These are phyloP conservation scores for Tolypocladium inflatum DNA, from an alignment of 2,329 filamentous ascomycete species.

Conservation along the genomic window DNA sequence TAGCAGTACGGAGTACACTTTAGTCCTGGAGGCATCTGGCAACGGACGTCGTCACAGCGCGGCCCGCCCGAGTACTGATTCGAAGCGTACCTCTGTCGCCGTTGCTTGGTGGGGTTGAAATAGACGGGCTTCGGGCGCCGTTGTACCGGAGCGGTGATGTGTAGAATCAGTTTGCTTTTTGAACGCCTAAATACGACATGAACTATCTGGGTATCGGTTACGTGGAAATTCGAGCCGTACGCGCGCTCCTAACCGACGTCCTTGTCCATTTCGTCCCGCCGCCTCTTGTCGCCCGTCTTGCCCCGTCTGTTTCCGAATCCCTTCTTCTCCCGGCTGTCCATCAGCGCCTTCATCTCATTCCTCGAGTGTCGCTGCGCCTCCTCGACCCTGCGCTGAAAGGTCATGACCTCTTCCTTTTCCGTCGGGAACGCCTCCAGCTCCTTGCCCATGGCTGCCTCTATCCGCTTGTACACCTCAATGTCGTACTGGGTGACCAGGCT, in stretches of 20 bases:
- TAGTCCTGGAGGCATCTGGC: not conserved
- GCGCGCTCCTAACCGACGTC: conserved; percentile 51
- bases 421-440: conserved; percentile 61
- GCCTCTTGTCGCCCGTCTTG: conserved; percentile 29
- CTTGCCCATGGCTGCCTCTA: conserved; percentile 74
- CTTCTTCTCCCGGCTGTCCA: conserved; percentile 57
- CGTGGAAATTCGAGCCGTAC: not conserved
- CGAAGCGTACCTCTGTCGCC: not conserved
- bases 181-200: not conserved
- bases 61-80: too few species aligned
- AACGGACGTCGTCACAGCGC: too few species aligned
- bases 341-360: conserved; percentile 70
- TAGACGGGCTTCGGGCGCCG: not conserved
- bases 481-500: conserved; percentile 83
- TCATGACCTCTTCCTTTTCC: conserved; percentile 76
- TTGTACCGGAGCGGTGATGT: not conserved
- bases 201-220: not conserved
- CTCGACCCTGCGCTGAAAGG: conserved; percentile 66
- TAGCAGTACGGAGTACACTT: not conserved
- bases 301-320: conserved; percentile 33
- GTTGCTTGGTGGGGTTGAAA: not conserved
- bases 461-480: conserved; percentile 68
- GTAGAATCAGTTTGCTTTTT: not conserved
- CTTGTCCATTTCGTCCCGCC: conserved; percentile 59
- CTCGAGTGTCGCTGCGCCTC: conserved; percentile 76